Evolutionary conservation across 345 rosid genomes (phyloP).

Genomic region (Eutrema heterophyllum): DNA sequence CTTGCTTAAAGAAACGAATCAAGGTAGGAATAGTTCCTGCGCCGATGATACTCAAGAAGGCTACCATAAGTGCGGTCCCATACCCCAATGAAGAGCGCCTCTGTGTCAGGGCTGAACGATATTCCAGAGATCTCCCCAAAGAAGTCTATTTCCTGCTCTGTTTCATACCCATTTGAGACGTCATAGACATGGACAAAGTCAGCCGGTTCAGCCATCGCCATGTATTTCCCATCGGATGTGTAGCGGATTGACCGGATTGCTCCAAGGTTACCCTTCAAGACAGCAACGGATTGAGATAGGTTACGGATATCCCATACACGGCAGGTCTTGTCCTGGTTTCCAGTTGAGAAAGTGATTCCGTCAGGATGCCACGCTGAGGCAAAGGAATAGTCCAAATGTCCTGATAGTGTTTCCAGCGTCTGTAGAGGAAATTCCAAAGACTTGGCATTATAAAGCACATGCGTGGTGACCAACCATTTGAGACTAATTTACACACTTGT

Average conservation of each 20-base stretch:
- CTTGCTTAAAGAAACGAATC: constrained; percentile 46
- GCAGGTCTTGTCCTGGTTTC: constrained; percentile 88
- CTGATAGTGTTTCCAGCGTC: constrained; percentile 45
- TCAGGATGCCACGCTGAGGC: constrained; percentile 84
- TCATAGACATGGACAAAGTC: constrained; percentile 79
- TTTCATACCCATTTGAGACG: constrained; percentile 48
- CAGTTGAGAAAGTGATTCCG: constrained; percentile 72
- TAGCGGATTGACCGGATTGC: constrained; percentile 70
- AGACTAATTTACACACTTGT: neutral
- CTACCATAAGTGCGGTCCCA: constrained; percentile 89
- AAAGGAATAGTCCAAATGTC: constrained; percentile 76
- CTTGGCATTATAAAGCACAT: neutral
- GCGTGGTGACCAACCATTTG: neutral
- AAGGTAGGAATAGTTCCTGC: constrained; percentile 55
- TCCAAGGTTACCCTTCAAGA: constrained; percentile 74
- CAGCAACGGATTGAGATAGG: constrained; percentile 49
- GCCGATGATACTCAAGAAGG: constrained; percentile 64
- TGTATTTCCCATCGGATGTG: constrained; percentile 61
- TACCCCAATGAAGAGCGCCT: constrained; percentile 69
- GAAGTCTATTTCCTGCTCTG: constrained; percentile 77
- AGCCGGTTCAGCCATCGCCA: constrained; percentile 87
- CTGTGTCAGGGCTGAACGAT: constrained; percentile 78
- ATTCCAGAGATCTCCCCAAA: constrained; percentile 86
- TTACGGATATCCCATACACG: constrained; percentile 77
- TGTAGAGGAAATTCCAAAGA: constrained; percentile 29